Percentiles rank a stretch among this genome's conserved stretches.
phyloP scores from a whole-genome alignment of 2,329 filamentous ascomycete species.

The Periconia digitata region DNA sequence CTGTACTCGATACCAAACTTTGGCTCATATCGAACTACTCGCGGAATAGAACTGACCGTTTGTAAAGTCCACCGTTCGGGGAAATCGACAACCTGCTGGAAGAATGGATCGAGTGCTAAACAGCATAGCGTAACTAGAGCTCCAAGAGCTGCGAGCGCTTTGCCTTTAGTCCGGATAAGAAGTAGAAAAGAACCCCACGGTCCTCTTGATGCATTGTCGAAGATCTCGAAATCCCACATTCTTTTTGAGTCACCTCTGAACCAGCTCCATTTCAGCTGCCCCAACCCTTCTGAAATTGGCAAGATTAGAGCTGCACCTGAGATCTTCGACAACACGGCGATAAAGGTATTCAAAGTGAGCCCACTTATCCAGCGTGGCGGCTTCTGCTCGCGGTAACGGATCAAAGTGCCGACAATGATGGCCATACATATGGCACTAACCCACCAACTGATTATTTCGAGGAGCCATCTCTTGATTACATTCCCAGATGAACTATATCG shows the following conservation, averaged over 20 bases:
- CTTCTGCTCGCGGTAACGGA: constrained; percentile 9
- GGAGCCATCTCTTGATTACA: constrained; percentile 24
- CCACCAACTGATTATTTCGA: constrained; percentile 28
- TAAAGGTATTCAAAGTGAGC: constrained; percentile 30
- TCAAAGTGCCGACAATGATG: constrained; percentile 17
- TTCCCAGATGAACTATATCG: constrained; percentile 18
- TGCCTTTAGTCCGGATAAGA: constrained; percentile 19
- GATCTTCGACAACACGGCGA: constrained; percentile 30
- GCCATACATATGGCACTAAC: constrained; percentile 30
- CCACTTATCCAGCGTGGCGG: constrained; percentile 12
- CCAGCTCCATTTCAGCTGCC: constrained; percentile 42
- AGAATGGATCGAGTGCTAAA: constrained; percentile 32
- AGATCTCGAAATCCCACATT: constrained; percentile 41
- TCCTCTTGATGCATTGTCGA: constrained; percentile 34
- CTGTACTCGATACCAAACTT: background rate
- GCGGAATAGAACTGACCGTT: constrained; percentile 14
- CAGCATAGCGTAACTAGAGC: constrained; percentile 22
- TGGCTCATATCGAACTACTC: constrained; percentile 9
- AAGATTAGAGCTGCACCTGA: constrained; percentile 30
- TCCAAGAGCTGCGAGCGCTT: constrained; percentile 22
- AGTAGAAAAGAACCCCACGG: constrained; percentile 28
- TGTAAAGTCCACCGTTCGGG: constrained; percentile 21
- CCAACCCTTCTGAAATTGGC: constrained; percentile 31
- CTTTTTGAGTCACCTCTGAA: constrained; percentile 27
- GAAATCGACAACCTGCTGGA: constrained; percentile 34